A percentile compares a stretch with the other conserved stretches of the same genome.
Evolutionary conservation across 495 filamentous ascomycete species (phyloP).

Genomic region (Lentithecium fluviatile): DNA sequence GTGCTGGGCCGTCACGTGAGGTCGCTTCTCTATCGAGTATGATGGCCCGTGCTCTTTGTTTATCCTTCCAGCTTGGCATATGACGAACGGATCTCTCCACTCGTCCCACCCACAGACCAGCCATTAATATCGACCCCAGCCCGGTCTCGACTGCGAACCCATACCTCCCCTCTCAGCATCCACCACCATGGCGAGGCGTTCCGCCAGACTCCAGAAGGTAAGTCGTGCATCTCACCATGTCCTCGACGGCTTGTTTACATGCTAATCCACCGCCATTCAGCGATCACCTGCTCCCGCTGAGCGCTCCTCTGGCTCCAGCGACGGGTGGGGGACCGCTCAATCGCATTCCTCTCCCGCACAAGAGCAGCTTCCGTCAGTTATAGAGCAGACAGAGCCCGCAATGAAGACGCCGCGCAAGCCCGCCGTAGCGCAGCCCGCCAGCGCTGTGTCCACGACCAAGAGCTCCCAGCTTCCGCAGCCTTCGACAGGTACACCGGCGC

Average conservation of each 20-base stretch:
- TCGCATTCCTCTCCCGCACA: conserved; percentile 1
- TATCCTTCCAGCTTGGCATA: not conserved
- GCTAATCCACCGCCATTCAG: conserved; percentile 18
- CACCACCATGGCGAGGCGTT: conserved; percentile 22
- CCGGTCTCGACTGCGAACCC: not conserved
- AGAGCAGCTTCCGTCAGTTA: conserved; percentile 20
- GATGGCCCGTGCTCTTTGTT: conserved; percentile 1
- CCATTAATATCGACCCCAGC: not conserved
- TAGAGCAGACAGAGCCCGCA: conserved; percentile 8
- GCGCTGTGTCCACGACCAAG: not conserved
- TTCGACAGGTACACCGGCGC: conserved; percentile 3
- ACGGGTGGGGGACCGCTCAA: conserved; percentile 15
- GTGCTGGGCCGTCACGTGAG: too few species aligned
- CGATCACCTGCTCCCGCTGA: conserved; percentile 18
- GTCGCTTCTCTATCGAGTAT: not conserved
- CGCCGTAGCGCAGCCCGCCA: not conserved
- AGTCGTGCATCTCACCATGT: not conserved
- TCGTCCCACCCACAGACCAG: not conserved
- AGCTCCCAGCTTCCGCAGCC: conserved; percentile 24
- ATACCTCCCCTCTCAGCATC: not conserved
- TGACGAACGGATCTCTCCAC: not conserved
- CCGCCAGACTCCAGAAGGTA: conserved; percentile 28
- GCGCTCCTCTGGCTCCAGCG: conserved; percentile 6
- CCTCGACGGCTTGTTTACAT: conserved; percentile 6
- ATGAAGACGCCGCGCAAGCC: conserved; percentile 19